Conservation (phyloP, 1,284 basidiomycete species). For the Irpex lacteus region DNA sequence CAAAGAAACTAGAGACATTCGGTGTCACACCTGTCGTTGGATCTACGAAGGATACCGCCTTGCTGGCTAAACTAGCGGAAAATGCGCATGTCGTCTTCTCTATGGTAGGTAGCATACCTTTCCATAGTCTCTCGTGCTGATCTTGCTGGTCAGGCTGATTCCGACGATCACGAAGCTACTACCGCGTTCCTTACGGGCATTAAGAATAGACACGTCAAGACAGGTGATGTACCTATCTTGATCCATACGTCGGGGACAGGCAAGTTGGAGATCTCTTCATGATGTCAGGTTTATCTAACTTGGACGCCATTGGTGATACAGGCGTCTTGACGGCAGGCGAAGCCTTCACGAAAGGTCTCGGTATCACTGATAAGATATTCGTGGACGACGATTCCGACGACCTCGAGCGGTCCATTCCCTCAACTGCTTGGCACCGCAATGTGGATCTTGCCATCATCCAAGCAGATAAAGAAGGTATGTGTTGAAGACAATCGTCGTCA, state of each 20-base stretch:
- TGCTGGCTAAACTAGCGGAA: background rate
- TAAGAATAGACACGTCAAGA: constrained; percentile 38
- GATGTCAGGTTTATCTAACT: background rate
- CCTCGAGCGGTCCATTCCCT: constrained; percentile 26
- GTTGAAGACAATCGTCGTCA: background rate
- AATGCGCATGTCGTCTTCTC: constrained; percentile 1
- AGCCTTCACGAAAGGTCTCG: constrained; percentile 37
- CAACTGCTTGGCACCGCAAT: constrained; percentile 27
- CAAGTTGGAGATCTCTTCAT: constrained; percentile 10
- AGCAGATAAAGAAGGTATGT: constrained; percentile 32
- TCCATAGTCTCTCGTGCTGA: background rate
- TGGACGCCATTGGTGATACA: background rate
- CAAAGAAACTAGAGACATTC: constrained; percentile 12
- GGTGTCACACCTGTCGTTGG: constrained; percentile 38
- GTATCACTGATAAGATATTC: constrained; percentile 38
- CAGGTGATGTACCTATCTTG: constrained; percentile 39
- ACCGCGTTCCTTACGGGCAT: constrained; percentile 42
- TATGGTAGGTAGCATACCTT: background rate
- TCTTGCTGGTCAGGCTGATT: constrained; percentile 20
- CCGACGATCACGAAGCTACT: constrained; percentile 37
- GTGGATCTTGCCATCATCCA: constrained; percentile 28
- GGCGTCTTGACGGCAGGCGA: constrained; percentile 34
- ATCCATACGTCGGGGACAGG: constrained; percentile 56
- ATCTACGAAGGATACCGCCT: constrained; percentile 33
- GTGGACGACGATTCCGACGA: constrained; percentile 39